phyloP scores from a whole-genome alignment of 306 rosid genomes.

The Sicyos baderoa region DNA sequence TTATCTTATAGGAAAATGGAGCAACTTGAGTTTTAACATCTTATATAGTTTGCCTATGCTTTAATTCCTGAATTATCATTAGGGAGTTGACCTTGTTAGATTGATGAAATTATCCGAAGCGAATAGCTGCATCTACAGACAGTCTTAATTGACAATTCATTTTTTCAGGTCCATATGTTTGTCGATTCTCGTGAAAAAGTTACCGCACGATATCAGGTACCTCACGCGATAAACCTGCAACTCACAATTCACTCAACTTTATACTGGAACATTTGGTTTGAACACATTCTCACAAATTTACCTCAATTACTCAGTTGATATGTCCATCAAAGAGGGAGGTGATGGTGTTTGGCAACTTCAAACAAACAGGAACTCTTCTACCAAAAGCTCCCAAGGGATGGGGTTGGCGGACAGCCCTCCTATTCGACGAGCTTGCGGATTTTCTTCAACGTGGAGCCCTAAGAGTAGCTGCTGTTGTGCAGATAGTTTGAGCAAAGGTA shows the following conservation, averaged over 20 bases:
- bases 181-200: conserved; percentile 78
- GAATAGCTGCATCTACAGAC: neutral
- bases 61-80: conserved; percentile 5
- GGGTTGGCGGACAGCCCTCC: conserved; percentile 97
- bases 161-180: conserved; percentile 69
- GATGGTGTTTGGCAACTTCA: conserved; percentile 81
- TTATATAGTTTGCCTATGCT: neutral
- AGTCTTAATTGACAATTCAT: conserved; percentile 6
- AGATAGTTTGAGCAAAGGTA: conserved; percentile 48
- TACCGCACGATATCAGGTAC: conserved; percentile 93
- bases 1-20: conserved; percentile 11
- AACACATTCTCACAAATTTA: conserved; percentile 16
- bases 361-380: conserved; percentile 88
- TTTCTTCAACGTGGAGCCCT: conserved; percentile 86
- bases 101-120: neutral
- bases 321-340: conserved; percentile 94
- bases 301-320: conserved; percentile 40
- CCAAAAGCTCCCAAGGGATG: conserved; percentile 98
- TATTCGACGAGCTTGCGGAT: conserved; percentile 79
- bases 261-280: conserved; percentile 5
- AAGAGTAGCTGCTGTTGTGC: conserved; percentile 82
- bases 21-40: neutral
- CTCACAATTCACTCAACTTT: neutral
- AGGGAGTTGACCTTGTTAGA: neutral
- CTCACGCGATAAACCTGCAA: neutral